Evolutionary conservation across 139 green algal genomes (phyloP).

Genomic region (Chlamydomonas sphaeroides): DNA sequence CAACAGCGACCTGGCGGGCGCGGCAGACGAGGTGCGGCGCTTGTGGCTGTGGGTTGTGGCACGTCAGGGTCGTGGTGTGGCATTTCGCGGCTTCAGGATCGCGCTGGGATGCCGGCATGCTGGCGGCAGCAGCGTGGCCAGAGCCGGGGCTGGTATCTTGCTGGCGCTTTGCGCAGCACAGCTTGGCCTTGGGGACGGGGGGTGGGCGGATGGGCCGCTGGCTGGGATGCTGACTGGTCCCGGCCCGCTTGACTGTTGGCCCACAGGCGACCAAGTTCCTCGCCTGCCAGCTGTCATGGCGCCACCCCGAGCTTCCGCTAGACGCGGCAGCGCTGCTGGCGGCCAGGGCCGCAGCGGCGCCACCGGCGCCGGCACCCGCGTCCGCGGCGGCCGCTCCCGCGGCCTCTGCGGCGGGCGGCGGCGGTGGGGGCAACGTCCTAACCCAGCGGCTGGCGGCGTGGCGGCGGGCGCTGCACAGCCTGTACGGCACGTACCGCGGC

Average conservation of each 20-base stretch:
- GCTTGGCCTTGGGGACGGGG: too few species aligned
- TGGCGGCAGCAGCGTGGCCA: too few species aligned
- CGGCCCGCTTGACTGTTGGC: too few species aligned
- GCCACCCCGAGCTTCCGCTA: slow-evolving; percentile 48
- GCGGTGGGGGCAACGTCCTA: background rate
- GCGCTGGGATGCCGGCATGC: too few species aligned
- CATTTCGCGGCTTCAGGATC: too few species aligned
- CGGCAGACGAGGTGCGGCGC: background rate
- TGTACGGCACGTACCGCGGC: slow-evolving; percentile 50
- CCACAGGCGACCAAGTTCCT: slow-evolving; percentile 48
- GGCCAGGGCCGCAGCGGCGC: background rate
- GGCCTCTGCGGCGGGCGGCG: background rate
- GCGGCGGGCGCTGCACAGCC: slow-evolving; percentile 59
- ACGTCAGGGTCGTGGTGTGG: too few species aligned
- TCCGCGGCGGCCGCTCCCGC: too few species aligned
- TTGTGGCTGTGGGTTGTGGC: too few species aligned
- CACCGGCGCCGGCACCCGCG: background rate
- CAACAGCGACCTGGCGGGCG: background rate
- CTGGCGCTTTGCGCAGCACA: too few species aligned
- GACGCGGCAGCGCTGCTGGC: slow-evolving; percentile 3
- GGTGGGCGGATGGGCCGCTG: too few species aligned
- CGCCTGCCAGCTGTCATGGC: slow-evolving; percentile 57
- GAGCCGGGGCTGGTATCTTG: too few species aligned
- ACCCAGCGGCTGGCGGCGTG: slow-evolving; percentile 49
- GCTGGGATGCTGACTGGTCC: too few species aligned